Base-by-base conservation (phyloP, 2,329 filamentous ascomycete genomes). In the Tolypocladium ovalisporum region DNA sequence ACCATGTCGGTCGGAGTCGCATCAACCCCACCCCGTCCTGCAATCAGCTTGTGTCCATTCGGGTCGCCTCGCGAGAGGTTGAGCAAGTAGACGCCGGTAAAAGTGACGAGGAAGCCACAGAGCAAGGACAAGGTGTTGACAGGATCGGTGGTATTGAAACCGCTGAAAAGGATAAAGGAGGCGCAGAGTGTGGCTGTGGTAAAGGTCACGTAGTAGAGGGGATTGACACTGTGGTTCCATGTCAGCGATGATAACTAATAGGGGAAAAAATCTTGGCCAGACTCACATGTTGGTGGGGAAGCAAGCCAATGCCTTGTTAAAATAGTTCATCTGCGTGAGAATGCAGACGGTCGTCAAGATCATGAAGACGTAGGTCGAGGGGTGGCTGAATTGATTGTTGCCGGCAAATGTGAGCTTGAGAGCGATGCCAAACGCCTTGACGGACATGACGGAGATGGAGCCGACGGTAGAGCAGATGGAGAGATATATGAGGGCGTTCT, bases 281-380 rank as follows among this genome's bases (percentile, higher is more conserved):
- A 78, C 89, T 71, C 81, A 96, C 92, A 99, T 96, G 66, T 95
- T 96, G 36, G 94, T 97, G 35, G 90, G 93, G 75, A 97, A 99
- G 67, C 95, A 91, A 72, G 90, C 95, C 59, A 99, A 77, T 9
- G 94, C 94, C 75, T 99, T 99, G 80, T 99, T 99, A 75, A 99
- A 96, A 74, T 99, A 99, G 74, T 99, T 99, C 94, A 99, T 97
- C 79, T 99, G 94, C 10, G 92, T 97, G 64, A 99, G 73, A 69
- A 99, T 97, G 77, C 94, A 99, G 62, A 97, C 90, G 3, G 81
- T 80, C 0, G 92, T 94, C 62, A 97, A 84, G 63, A 99, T 97
- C 73, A 93, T 86, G 71, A 99, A 99, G 62, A 97, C 92, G 67
- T 99, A 99, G 59, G 95, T 99, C 54, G 91, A 96, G 2, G 95